phyloP scores from a whole-genome alignment of 2,329 filamentous ascomycete species.

The Rhynchosporium agropyri region DNA sequence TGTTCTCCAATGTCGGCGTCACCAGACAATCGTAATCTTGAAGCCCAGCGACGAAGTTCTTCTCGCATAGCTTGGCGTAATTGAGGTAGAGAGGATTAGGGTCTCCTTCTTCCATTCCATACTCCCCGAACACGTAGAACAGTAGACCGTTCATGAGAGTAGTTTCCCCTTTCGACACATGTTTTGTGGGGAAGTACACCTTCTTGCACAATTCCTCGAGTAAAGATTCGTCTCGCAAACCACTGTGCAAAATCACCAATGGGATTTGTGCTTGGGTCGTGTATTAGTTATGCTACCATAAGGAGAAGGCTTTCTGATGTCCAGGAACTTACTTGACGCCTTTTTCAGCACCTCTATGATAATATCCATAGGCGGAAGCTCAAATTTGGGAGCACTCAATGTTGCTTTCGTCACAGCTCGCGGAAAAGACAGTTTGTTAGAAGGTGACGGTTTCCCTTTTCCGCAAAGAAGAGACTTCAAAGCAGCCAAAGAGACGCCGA shows the following conservation, averaged over 20 bases:
- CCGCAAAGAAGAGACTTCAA: conserved; percentile 24
- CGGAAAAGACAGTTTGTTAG: conserved; percentile 22
- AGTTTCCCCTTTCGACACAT: conserved; percentile 22
- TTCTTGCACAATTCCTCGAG: conserved; percentile 27
- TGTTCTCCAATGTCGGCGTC: conserved; percentile 22
- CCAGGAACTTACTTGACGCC: conserved; percentile 4
- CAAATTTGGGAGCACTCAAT: conserved; percentile 5
- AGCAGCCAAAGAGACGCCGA: conserved; percentile 21
- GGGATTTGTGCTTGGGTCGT: conserved; percentile 18
- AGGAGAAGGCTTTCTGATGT: not conserved
- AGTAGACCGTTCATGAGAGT: conserved; percentile 25
- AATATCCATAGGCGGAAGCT: conserved; percentile 24
- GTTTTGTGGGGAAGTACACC: conserved; percentile 27
- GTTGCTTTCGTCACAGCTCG: conserved; percentile 1
- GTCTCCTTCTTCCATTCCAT: conserved; percentile 14
- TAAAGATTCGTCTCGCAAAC: conserved; percentile 23
- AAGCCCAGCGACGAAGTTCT: conserved; percentile 25
- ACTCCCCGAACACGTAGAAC: conserved; percentile 24
- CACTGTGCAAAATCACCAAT: conserved; percentile 24
- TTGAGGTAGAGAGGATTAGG: conserved; percentile 17
- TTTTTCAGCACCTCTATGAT: conserved; percentile 23
- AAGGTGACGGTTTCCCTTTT: conserved; percentile 13
- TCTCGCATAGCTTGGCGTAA: conserved; percentile 27
- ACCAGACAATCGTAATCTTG: conserved; percentile 25
- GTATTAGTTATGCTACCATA: not conserved